Evolutionary conservation across 2,329 filamentous ascomycete species (phyloP).

Genomic region (Calycina marina): DNA sequence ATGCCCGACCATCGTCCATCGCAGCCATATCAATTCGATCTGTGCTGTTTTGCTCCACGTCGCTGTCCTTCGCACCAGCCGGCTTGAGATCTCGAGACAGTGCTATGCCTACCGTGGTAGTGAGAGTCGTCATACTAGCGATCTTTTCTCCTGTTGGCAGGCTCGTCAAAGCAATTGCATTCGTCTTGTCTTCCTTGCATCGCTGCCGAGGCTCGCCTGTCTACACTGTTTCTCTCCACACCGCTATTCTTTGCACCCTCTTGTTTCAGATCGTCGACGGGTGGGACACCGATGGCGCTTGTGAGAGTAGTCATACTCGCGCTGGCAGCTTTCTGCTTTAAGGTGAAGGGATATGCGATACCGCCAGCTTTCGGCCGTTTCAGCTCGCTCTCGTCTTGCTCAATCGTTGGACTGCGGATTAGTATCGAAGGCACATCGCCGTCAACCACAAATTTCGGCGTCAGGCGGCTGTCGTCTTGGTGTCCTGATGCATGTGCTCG

Average conservation of each 20-base stretch:
- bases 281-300: conserved; percentile 21
- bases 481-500: conserved; percentile 25
- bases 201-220: too few relatives aligned
- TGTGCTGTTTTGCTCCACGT: too few relatives aligned
- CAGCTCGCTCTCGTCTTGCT: conserved; percentile 33
- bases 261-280: conserved; percentile 11
- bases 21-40: too few relatives aligned
- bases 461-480: conserved; percentile 4
- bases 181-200: conserved; percentile 30
- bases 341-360: conserved; percentile 58
- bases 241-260: conserved; percentile 10
- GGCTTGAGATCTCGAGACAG: conserved; percentile 12
- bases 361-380: conserved; percentile 54
- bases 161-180: conserved; percentile 56
- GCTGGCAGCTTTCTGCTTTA: conserved; percentile 41
- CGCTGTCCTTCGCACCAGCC: conserved; percentile 9
- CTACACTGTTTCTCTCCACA: conserved; percentile 4
- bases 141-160: conserved; percentile 42
- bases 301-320: conserved; percentile 56
- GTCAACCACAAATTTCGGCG: conserved; percentile 10
- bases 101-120: conserved; percentile 21
- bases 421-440: conserved; percentile 9
- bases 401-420: conserved; percentile 6
- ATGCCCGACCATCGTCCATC: too few relatives aligned
- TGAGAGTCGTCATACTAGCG: conserved; percentile 56